Conservation (phyloP, 2,329 filamentous ascomycete genomes). For the Pestalotiopsis sp. region DNA sequence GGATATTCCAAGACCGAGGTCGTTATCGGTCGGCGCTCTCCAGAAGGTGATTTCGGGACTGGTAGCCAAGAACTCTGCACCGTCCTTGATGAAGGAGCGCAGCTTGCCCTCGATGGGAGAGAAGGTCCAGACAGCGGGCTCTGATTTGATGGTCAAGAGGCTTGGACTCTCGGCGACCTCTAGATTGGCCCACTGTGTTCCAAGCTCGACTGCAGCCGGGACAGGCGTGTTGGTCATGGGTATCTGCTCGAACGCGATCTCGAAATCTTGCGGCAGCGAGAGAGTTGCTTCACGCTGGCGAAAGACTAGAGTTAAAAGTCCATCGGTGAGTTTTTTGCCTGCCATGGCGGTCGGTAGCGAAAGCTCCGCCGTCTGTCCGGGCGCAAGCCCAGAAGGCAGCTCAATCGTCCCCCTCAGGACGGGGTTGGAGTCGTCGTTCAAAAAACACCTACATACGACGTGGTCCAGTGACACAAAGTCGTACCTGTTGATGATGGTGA, state of each 20-base stretch:
- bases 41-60: slow-evolving; percentile 47
- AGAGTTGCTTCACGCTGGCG: slow-evolving; percentile 24
- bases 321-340: slow-evolving; percentile 18
- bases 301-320: slow-evolving; percentile 29
- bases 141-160: slow-evolving; percentile 26
- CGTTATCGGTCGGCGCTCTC: slow-evolving; percentile 69
- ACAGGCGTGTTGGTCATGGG: slow-evolving; percentile 17
- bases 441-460: slow-evolving; percentile 34
- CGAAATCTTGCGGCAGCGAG: slow-evolving; percentile 27
- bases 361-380: slow-evolving; percentile 29
- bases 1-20: slow-evolving; percentile 43
- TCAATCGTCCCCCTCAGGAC: slow-evolving; percentile 25
- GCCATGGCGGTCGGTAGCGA: slow-evolving; percentile 17
- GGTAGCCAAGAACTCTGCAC: slow-evolving; percentile 25
- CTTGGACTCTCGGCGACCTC: slow-evolving; percentile 23
- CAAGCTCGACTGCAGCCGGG: background rate
- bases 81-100: slow-evolving; percentile 28
- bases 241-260: slow-evolving; percentile 33
- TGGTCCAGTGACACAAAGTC: slow-evolving; percentile 45
- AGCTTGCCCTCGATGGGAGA: slow-evolving; percentile 27
- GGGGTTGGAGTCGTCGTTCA: slow-evolving; percentile 29
- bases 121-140: slow-evolving; percentile 29
- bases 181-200: slow-evolving; percentile 18
- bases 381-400: slow-evolving; percentile 27
- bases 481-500: slow-evolving; percentile 40